Conservation (phyloP, 176 grass and related monocot genomes). For the Juncus effusus region DNA sequence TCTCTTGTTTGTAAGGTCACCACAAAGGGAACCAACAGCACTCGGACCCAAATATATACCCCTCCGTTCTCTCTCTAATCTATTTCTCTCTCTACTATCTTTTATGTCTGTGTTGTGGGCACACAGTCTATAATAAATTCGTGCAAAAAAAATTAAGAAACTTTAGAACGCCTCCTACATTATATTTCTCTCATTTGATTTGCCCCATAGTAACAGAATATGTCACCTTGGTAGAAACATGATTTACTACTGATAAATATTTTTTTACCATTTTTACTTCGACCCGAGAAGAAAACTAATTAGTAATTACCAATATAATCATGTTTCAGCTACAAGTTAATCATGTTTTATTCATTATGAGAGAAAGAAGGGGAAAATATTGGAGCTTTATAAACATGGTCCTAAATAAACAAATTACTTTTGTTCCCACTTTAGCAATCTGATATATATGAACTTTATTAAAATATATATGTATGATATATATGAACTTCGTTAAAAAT, state of each 20-base stretch:
- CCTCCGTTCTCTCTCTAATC: not conserved
- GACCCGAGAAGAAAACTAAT: too few species aligned
- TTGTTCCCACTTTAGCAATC: not conserved
- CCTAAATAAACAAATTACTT: conserved; percentile 7
- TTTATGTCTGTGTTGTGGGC: conserved; percentile 26
- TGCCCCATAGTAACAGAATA: not conserved
- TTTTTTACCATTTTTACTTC: too few species aligned
- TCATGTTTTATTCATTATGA: too few species aligned
- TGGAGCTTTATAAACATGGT: not conserved
- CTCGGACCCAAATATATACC: conserved; percentile 68
- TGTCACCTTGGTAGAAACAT: too few species aligned
- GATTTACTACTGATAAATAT: too few species aligned
- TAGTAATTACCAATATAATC: not conserved
- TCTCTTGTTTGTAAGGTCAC: conserved; percentile 38
- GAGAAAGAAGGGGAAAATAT: too few species aligned
- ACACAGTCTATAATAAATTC: conserved; percentile 28
- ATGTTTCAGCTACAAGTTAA: not conserved
- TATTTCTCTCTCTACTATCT: conserved; percentile 23
- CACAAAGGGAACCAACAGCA: conserved; percentile 41
- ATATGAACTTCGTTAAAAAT: too few species aligned
- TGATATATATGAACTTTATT: not conserved
- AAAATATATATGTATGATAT: too few species aligned
- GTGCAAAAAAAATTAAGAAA: too few species aligned
- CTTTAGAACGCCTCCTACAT: not conserved
- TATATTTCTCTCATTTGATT: conserved; percentile 9